Evolutionary conservation across 129 eudicot species (phyloP).

Genomic region (Kitagawia praeruptora): DNA sequence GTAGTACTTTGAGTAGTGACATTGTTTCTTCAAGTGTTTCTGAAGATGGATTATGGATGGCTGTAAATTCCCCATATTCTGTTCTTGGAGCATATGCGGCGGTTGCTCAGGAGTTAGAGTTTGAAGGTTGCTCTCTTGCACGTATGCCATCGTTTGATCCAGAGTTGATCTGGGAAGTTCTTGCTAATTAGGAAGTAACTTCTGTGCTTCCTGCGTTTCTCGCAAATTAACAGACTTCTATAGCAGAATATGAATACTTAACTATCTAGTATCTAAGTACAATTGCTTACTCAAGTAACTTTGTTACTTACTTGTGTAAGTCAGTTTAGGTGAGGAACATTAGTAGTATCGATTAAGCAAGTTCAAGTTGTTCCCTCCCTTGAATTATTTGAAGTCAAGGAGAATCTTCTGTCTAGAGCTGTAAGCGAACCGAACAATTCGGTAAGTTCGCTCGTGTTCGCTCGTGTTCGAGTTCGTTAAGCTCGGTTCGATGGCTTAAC

Average conservation of each 20-base stretch:
- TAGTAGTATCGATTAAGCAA: background rate
- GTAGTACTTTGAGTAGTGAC: conserved; percentile 8
- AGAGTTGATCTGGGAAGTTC: conserved; percentile 76
- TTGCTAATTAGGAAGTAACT: conserved; percentile 36
- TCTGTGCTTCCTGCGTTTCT: background rate
- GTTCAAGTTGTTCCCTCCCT: background rate
- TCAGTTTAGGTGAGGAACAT: background rate
- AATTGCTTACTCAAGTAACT: background rate
- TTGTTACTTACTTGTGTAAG: background rate
- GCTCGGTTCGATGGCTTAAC: too few relatives aligned
- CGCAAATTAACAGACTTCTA: background rate
- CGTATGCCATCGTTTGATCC: conserved; percentile 76
- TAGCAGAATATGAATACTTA: background rate
- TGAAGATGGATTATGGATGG: conserved; percentile 52
- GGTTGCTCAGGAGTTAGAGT: conserved; percentile 22
- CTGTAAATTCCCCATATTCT: conserved; percentile 35
- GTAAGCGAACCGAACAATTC: too few relatives aligned
- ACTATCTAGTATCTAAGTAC: background rate
- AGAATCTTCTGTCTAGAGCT: background rate
- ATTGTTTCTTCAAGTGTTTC: conserved; percentile 41
- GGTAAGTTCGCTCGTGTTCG: too few relatives aligned
- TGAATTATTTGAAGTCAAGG: background rate
- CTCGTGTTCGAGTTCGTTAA: too few relatives aligned
- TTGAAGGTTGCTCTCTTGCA: conserved; percentile 60
- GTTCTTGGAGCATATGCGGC: conserved; percentile 22